Evolutionary conservation across 2,329 filamentous ascomycete species (phyloP), one percentile per base, ranked within the genome.

Genomic region (Arthrinium puccinioides): DNA sequence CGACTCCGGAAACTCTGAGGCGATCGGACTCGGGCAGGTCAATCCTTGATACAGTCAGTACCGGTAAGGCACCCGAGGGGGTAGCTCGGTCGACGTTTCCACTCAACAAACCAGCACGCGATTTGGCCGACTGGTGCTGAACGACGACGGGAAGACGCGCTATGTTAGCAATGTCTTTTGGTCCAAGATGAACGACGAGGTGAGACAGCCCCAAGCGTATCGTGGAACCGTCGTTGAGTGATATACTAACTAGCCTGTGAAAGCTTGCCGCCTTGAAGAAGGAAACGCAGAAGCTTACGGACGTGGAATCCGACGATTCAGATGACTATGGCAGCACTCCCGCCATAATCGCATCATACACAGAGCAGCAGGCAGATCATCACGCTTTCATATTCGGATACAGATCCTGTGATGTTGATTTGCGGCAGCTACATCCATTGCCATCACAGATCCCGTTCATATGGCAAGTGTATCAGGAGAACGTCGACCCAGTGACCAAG

Each of bases 321-420:
- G 75, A 74, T 29, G 60, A 71, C 20, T 79, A 83, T n/a, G 76
- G 70, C 15, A 72, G 74, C 15, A 67, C 70, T 2, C 61, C 65
- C 39, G 50, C 65, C 47, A 53, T 68, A 40, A 46, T 64, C 20
- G 52, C 58, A 16, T 57, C 60, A 14, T 49, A 56, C 5, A 31
- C 44, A 5, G 52, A 56, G 6, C 46, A 56, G 5, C 38, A 54
- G 4, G 45, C 61, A n/a, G 73, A 77, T 42, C 80, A 86, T 45
- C 82, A 87, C 38, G 73, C 74, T 18, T 89, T 86, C 54, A 67
- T 88, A 19, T 74, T 88, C 44, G 82, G 83, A 7, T 85, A 84
- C 54, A 79, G 74, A 42, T 87, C 83, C 2, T 70, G 74, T n/a
- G 76, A 75, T 44, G 78, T 86, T 19, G 75, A 87, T 47, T 62